Evolutionary conservation across 2,329 filamentous ascomycete genomes (phyloP), one percentile per base, ranked within the genome.

Genomic region (Calonectria fujianensis): DNA sequence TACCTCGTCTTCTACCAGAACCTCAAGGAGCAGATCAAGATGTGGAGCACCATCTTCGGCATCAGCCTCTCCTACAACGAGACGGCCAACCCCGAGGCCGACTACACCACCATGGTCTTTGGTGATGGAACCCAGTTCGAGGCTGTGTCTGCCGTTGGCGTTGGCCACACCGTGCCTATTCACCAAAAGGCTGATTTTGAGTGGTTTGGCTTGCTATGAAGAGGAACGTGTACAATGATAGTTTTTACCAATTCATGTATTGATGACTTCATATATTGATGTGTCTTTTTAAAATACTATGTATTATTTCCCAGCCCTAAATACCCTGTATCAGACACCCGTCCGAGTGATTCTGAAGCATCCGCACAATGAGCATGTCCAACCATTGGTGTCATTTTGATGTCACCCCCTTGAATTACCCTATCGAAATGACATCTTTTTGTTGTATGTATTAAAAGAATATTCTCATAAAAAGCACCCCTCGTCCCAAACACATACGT

Each of bases 1-100:
- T 51, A 37, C 45, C 31, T 67, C n/a, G 64, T 67, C 24, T 67
- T 52, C 64, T 67, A 67, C 45, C 64, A 67, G 45, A 67, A 52
- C 45, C 64, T 67, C 64, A 67, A 67, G 64, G 64, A 67, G 24
- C 64, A 67, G 64, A 67, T 67, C 64, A 67, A 67, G 45, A 35
- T 67, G 50, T 68, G 41, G 32, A 45, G 35, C 27, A 32, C 50
- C 50, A 54, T 68, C 50, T 57, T 68, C 11, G 24, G 37, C 4
- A 29, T 41, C 50, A 45, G 50, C 50, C 35, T 20, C 16, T 39
- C 51, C 24, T 68, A 45, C 35, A 54, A 67, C 45, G 31, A 67
- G 45, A 51, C 31, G 16, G 29, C 35, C 6, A 29, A 14, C 7
- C 57, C 57, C 3, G 57, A 63, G 35, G n/a, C n/a, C 3, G 10